Evolutionary conservation across 2,329 filamentous ascomycete species (phyloP).

Genomic region (Verticillium klebahnii): DNA sequence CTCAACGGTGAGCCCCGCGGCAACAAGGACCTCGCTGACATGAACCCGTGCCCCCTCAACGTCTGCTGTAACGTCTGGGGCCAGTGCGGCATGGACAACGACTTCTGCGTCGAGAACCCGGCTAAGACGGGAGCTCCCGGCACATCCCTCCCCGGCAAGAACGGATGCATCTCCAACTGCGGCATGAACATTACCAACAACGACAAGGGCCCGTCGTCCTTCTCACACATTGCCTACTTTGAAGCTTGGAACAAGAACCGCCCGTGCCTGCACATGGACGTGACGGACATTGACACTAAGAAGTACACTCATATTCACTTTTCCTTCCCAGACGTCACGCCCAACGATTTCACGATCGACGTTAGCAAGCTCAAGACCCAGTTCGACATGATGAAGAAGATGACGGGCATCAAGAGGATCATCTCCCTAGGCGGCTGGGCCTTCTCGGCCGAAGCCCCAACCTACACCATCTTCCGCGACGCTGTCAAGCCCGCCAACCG

Average conservation of each 20-base stretch:
- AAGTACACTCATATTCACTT: slow-evolving; percentile 29
- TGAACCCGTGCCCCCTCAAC: slow-evolving; percentile 25
- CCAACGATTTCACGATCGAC: slow-evolving; percentile 11
- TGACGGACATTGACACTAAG: slow-evolving; percentile 3
- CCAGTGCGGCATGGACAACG: slow-evolving; percentile 36
- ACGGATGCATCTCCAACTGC: slow-evolving; percentile 26
- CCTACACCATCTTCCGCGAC: neutral
- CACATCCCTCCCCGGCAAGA: slow-evolving; percentile 14
- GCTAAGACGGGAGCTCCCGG: slow-evolving; percentile 15
- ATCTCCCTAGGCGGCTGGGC: slow-evolving; percentile 1
- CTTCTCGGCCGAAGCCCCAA: neutral
- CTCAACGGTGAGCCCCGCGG: slow-evolving; percentile 5
- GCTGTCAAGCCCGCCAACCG: neutral
- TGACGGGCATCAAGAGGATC: slow-evolving; percentile 1
- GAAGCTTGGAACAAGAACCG: slow-evolving; percentile 27
- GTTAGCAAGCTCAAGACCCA: slow-evolving; percentile 8
- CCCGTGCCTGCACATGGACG: slow-evolving; percentile 24
- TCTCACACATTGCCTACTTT: slow-evolving; percentile 24
- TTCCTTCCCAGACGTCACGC: slow-evolving; percentile 26
- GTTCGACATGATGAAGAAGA: slow-evolving; percentile 19
- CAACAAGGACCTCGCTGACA: slow-evolving; percentile 8
- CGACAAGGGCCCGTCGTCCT: neutral
- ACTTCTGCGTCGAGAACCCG: slow-evolving; percentile 30
- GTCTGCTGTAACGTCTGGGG: slow-evolving; percentile 33
- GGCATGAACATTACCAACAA: slow-evolving; percentile 23